Evolutionary conservation across 352 stramenopile species (phyloP).

Genomic region (Pythium guiyangense): DNA sequence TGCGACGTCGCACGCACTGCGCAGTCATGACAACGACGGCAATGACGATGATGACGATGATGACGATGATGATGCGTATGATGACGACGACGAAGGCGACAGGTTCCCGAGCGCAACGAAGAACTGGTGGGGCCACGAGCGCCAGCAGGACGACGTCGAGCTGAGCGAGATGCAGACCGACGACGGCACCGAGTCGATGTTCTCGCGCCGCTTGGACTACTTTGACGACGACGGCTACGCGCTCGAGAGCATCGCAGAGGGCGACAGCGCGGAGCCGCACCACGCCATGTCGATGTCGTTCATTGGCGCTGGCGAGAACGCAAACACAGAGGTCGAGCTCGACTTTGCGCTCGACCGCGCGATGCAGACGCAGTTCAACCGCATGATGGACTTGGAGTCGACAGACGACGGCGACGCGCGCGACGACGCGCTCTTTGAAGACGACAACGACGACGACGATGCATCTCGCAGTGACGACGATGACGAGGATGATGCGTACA

Average conservation of each 20-base stretch:
- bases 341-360: constrained; percentile 76
- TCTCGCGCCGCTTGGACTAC: constrained; percentile 55
- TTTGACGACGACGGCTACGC: constrained; percentile 41
- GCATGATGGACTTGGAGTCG: constrained; percentile 60
- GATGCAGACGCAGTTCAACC: constrained; percentile 70
- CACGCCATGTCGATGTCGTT: constrained; percentile 82
- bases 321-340: constrained; percentile 76
- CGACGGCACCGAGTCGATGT: constrained; percentile 52
- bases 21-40: background rate
- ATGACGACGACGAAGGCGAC: constrained; percentile 32
- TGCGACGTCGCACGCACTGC: background rate
- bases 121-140: constrained; percentile 71
- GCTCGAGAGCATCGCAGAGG: constrained; percentile 10
- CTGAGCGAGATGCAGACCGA: constrained; percentile 77
- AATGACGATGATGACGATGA: no score
- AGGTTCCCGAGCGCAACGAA: constrained; percentile 49
- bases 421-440: constrained; percentile 10
- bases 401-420: constrained; percentile 32
- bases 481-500: constrained; percentile 1
- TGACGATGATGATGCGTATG: background rate
- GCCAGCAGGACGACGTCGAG: constrained; percentile 42
- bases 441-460: constrained; percentile 36
- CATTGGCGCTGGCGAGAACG: constrained; percentile 57
- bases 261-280: constrained; percentile 10
- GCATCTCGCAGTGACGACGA: constrained; percentile 24